phyloP scores from a whole-genome alignment of 2,329 filamentous ascomycete genomes.

The Ascochyta fabae region DNA sequence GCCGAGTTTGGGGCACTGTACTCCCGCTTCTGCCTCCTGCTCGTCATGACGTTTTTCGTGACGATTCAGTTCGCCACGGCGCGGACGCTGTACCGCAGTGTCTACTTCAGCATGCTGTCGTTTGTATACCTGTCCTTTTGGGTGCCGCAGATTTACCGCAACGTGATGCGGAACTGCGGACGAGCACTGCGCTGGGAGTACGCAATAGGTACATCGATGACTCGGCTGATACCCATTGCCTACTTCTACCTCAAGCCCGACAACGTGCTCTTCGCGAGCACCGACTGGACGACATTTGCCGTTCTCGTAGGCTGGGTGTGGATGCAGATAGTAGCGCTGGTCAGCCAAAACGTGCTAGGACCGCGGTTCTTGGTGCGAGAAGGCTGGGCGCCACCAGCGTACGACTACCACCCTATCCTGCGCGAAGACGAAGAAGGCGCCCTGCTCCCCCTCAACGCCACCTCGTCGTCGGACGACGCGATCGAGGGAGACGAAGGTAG shows the following conservation, averaged over 20 bases:
- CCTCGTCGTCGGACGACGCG: slow-evolving; percentile 29
- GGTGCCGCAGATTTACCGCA: slow-evolving; percentile 90
- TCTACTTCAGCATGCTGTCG: slow-evolving; percentile 68
- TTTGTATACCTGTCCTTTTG: slow-evolving; percentile 88
- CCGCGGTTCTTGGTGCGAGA: slow-evolving; percentile 84
- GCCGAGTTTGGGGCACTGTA: slow-evolving; percentile 65
- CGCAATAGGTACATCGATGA: slow-evolving; percentile 78
- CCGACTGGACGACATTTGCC: slow-evolving; percentile 70
- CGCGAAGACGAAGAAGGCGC: slow-evolving; percentile 83
- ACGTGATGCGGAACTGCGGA: slow-evolving; percentile 87
- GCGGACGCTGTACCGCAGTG: slow-evolving; percentile 58
- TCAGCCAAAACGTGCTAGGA: slow-evolving; percentile 81
- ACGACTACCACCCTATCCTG: slow-evolving; percentile 93
- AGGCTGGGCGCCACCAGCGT: slow-evolving; percentile 72
- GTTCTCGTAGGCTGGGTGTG: slow-evolving; percentile 80
- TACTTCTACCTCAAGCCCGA: slow-evolving; percentile 82
- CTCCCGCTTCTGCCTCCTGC: slow-evolving; percentile 66
- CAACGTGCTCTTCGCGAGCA: slow-evolving; percentile 81
- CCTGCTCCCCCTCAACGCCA: slow-evolving; percentile 74
- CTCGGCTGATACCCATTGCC: slow-evolving; percentile 78
- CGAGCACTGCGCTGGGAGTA: slow-evolving; percentile 92
- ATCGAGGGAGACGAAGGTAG: slow-evolving; percentile 8
- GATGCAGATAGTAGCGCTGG: slow-evolving; percentile 81
- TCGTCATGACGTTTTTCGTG: slow-evolving; percentile 64
- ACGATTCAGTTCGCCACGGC: slow-evolving; percentile 66